Base-by-base conservation (phyloP, 306 rosid species). In the Abrus precatorius region DNA sequence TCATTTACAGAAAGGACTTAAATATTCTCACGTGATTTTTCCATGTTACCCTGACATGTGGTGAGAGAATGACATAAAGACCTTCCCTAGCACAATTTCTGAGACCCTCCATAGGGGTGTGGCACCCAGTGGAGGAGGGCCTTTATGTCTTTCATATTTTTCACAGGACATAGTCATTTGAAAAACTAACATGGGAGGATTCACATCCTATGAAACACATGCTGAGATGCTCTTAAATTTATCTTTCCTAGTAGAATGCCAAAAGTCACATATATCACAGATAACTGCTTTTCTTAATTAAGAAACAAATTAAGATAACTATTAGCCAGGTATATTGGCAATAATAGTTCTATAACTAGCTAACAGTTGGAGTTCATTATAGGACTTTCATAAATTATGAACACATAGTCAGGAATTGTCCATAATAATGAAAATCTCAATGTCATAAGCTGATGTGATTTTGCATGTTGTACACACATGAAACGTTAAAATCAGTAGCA, bases 271-370 rank as follows among this genome's bases (percentile, higher is more conserved):
- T n/a, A 77, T 44, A 29, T 66, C 57, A 53, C 40, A 52, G 1
- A 78, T 78, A 28, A 55, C 45, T 55, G 47, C 14, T 62, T 63
- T 72, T 62, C 70, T 72, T 78, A 12, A 70, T 60, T 13, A 71
- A 14, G 75, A 54, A 53, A 72, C 41, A 54, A 56, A 55, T 29
- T 14, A 81, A 45, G 63, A 74, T 60, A 66, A 53, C 28, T 36
- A 84, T 73, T 38, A 47, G 34, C 57, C 32, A 63, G 45, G 68
- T 59, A 47, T 54, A 36, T 54, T 60, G 49, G 61, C 62, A 74
- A 49, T 20, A 56, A 45, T 6, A 41, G 52, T 28, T 43, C 60
- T 6, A 32, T 73, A 38, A 60, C 61, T 38, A 57, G 49, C 41
- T 56, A 55, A 65, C 13, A 56, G 62, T 34, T 45, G 56, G 47